These are phyloP conservation scores for Calonectria ilicicola DNA, from an alignment of 2,329 filamentous ascomycete genomes.

Conservation along the genomic window DNA sequence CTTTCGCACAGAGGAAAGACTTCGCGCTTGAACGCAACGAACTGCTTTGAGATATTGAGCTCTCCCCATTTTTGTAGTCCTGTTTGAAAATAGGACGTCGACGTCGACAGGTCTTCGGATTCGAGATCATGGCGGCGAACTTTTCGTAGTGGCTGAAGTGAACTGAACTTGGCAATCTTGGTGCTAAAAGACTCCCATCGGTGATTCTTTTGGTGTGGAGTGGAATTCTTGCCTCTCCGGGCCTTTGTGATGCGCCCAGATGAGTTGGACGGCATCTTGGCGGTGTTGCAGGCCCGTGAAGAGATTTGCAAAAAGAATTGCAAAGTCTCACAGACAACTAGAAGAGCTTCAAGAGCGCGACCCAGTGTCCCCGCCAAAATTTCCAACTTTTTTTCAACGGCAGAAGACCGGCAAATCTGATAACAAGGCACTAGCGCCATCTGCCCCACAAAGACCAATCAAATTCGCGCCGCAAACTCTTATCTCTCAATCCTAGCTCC, in stretches of 20 bases:
- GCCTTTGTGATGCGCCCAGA: conserved; percentile 77
- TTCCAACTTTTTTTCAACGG: conserved; percentile 50
- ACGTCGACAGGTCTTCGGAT: conserved; percentile 78
- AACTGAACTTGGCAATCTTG: conserved; percentile 90
- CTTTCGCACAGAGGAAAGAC: conserved; percentile 86
- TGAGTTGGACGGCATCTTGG: conserved; percentile 70
- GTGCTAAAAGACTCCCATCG: conserved; percentile 91
- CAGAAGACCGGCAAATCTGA: conserved; percentile 49
- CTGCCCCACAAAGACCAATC: conserved; percentile 46
- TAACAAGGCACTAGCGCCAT: conserved; percentile 42
- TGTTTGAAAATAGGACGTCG: conserved; percentile 88
- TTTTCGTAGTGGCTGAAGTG: conserved; percentile 90
- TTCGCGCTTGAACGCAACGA: conserved; percentile 81
- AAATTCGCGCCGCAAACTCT: conserved; percentile 47
- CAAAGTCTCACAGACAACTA: conserved; percentile 32
- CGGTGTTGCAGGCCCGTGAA: conserved; percentile 43
- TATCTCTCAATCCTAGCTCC: conserved; percentile 38
- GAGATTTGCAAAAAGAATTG: conserved; percentile 38
- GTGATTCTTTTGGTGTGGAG: conserved; percentile 83
- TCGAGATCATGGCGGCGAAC: conserved; percentile 88
- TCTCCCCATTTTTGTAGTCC: conserved; percentile 91
- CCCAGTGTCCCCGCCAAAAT: conserved; percentile 45
- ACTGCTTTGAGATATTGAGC: conserved; percentile 87
- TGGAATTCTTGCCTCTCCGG: conserved; percentile 77
- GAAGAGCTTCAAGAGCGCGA: conserved; percentile 36